Evolutionary conservation across 2,329 filamentous ascomycete species (phyloP).

Genomic region (Dichotomopilus funicola): DNA sequence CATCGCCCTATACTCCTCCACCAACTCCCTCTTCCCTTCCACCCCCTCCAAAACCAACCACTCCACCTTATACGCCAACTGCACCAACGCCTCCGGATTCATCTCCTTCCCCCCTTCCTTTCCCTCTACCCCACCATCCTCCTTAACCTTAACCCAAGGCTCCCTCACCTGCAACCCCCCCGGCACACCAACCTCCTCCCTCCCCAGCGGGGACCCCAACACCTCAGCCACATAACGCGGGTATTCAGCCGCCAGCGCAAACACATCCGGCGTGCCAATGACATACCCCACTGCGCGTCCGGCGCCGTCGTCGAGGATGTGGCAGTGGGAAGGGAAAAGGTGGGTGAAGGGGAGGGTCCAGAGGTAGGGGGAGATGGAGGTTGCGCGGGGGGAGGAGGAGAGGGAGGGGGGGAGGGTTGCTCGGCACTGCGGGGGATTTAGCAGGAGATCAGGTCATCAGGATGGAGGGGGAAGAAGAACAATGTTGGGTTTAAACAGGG

Average conservation of each 20-base stretch:
- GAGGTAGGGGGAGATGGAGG: conserved; percentile 40
- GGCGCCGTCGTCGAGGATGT: conserved; percentile 42
- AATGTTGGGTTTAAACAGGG: background rate
- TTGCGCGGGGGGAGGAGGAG: conserved; percentile 28
- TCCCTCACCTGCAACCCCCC: background rate
- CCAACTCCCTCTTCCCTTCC: conserved; percentile 32
- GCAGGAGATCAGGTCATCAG: too few species aligned
- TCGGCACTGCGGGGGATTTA: conserved; percentile 34
- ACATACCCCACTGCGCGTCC: conserved; percentile 44
- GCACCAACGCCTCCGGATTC: conserved; percentile 33
- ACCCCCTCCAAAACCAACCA: conserved; percentile 34
- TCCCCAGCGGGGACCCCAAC: conserved; percentile 23
- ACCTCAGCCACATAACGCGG: conserved; percentile 33
- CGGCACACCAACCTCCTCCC: conserved; percentile 24
- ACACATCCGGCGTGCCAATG: conserved; percentile 40
- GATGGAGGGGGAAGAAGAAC: background rate
- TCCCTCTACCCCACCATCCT: too few species aligned
- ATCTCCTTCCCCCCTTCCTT: conserved; percentile 12
- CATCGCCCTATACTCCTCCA: conserved; percentile 34
- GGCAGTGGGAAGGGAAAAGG: conserved; percentile 39
- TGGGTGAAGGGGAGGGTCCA: conserved; percentile 47
- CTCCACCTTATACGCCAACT: conserved; percentile 36
- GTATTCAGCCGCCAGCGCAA: conserved; percentile 35
- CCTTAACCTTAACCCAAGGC: background rate
- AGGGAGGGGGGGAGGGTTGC: conserved; percentile 41